phyloP scores from a whole-genome alignment of 495 filamentous ascomycete species.

The Cercophora samala region DNA sequence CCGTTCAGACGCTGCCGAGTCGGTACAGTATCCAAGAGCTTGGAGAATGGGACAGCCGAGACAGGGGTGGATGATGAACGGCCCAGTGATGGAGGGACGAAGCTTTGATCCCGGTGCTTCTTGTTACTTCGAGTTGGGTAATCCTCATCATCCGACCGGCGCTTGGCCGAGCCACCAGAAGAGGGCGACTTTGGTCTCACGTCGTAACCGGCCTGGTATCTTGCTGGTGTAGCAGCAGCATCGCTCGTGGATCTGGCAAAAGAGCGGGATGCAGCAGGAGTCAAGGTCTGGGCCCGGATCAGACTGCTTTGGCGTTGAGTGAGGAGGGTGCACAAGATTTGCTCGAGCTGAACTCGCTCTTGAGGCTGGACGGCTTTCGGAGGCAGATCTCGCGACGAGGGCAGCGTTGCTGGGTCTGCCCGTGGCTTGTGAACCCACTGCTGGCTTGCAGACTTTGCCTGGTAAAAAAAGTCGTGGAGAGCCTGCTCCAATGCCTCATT shows the following conservation, averaged over 20 bases:
- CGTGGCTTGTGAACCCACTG: conserved; percentile 25
- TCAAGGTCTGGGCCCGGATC: neutral
- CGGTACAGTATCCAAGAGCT: neutral
- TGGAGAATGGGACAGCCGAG: neutral
- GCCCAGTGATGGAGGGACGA: neutral
- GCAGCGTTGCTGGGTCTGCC: conserved; percentile 16
- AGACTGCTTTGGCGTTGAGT: neutral
- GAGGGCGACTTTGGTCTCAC: neutral
- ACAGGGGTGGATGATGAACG: neutral
- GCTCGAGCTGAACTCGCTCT: conserved; percentile 22
- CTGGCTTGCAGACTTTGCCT: conserved; percentile 21
- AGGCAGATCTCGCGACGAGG: neutral
- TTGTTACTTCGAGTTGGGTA: neutral
- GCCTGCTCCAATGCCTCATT: conserved; percentile 10
- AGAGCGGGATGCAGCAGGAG: neutral
- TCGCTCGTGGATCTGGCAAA: neutral
- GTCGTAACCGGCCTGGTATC: neutral
- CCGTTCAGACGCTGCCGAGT: neutral
- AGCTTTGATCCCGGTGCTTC: neutral
- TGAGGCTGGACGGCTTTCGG: conserved; percentile 17
- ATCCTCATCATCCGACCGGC: neutral
- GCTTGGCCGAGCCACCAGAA: neutral
- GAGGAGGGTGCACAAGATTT: conserved; percentile 19
- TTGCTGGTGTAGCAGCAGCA: neutral
- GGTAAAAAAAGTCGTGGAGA: conserved; percentile 20